Conservation (phyloP, 208 protist species). For the Crithidia sp. region DNA sequence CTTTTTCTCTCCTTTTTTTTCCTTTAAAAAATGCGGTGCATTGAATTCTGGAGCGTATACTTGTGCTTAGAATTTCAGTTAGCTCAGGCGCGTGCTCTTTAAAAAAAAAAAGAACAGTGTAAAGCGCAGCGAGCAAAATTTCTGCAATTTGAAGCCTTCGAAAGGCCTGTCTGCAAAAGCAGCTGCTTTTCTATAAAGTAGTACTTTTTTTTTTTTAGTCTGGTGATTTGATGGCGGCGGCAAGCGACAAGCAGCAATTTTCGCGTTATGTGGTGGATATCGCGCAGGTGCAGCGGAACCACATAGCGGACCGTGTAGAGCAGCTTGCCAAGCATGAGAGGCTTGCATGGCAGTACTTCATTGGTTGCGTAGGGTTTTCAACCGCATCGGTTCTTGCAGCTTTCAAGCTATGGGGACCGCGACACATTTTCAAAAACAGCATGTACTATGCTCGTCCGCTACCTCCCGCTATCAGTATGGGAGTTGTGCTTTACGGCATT, state of each 20-base stretch:
- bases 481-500: constrained; percentile 83
- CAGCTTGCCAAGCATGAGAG: constrained; percentile 72
- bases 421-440: constrained; percentile 91
- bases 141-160: too few species aligned
- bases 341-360: constrained; percentile 82
- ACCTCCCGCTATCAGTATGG: constrained; percentile 89
- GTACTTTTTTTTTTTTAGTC: constrained; percentile 15
- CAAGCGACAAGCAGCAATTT: constrained; percentile 61
- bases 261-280: constrained; percentile 82
- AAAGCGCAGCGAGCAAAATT: too few species aligned
- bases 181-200: not conserved
- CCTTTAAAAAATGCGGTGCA: too few species aligned
- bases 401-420: constrained; percentile 88
- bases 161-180: not conserved
- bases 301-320: constrained; percentile 79
- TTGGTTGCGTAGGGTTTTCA: constrained; percentile 71
- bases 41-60: too few species aligned
- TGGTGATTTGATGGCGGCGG: constrained; percentile 32
- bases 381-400: constrained; percentile 60
- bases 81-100: too few species aligned
- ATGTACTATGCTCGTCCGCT: constrained; percentile 87
- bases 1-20: too few species aligned
- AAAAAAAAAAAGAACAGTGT: too few species aligned
- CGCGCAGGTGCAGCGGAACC: constrained; percentile 66
- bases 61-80: too few species aligned